Conservation (phyloP, 2,329 filamentous ascomycete species). For the Colletotrichum costaricense region DNA sequence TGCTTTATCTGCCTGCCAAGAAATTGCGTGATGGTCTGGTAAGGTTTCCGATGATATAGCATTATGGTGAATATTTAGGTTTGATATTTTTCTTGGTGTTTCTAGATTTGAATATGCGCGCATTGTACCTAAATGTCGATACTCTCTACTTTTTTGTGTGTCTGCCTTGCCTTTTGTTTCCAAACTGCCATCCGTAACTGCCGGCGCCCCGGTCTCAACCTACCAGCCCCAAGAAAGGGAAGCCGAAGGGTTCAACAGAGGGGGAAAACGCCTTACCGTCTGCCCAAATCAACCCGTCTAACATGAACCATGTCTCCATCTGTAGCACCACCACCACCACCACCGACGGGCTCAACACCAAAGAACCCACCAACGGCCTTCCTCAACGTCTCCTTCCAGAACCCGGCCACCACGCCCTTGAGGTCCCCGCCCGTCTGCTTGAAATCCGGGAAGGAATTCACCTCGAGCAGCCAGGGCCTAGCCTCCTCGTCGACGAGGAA, state of each 20-base stretch:
- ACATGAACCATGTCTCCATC: slow-evolving; percentile 62
- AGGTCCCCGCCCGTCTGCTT: slow-evolving; percentile 86
- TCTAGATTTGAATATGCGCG: neutral
- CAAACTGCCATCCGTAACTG: neutral
- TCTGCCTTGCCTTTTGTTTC: neutral
- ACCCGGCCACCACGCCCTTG: slow-evolving; percentile 75
- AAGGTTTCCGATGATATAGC: neutral
- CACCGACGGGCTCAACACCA: slow-evolving; percentile 40
- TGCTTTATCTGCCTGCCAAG: too few species aligned
- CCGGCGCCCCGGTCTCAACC: neutral
- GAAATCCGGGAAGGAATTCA: slow-evolving; percentile 98
- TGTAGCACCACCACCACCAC: neutral
- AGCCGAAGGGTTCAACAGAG: neutral
- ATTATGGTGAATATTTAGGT: neutral
- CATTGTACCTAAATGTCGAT: neutral
- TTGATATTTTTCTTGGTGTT: neutral
- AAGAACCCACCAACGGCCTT: slow-evolving; percentile 78
- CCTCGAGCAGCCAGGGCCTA: slow-evolving; percentile 82
- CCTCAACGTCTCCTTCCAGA: slow-evolving; percentile 81
- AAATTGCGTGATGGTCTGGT: neutral
- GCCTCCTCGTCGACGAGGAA: slow-evolving; percentile 80
- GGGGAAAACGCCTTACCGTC: slow-evolving; percentile 43
- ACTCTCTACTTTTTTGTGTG: neutral
- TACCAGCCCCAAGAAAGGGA: slow-evolving; percentile 10
- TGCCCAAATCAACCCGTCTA: slow-evolving; percentile 64